phyloP scores from a whole-genome alignment of 1,284 basidiomycete genomes.

The Rhodotorula sp. region DNA sequence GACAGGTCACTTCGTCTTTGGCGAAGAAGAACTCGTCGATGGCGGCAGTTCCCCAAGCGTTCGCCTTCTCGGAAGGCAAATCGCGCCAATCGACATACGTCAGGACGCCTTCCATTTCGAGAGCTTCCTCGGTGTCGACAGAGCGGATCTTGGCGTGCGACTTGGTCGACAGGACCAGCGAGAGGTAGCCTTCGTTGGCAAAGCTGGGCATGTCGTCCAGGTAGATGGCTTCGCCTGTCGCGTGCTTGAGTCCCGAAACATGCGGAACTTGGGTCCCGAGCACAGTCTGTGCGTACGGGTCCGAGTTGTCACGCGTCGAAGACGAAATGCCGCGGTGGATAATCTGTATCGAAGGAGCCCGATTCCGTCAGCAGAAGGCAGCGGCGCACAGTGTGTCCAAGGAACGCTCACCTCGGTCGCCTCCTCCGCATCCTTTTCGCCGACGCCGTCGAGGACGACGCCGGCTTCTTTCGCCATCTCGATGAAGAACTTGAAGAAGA shows the following conservation, averaged over 20 bases:
- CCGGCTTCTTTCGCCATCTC: conserved; percentile 33
- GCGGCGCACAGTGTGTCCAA: not conserved
- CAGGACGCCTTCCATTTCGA: conserved; percentile 47
- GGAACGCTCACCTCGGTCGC: conserved; percentile 4
- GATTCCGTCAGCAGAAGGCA: conserved; percentile 8
- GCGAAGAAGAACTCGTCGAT: conserved; percentile 50
- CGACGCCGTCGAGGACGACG: conserved; percentile 42
- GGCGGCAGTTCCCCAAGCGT: conserved; percentile 48
- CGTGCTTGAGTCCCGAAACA: conserved; percentile 49
- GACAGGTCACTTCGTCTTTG: conserved; percentile 47
- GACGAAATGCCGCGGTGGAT: conserved; percentile 40
- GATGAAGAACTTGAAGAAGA: conserved; percentile 50
- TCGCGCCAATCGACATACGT: conserved; percentile 47
- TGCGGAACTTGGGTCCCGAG: conserved; percentile 48
- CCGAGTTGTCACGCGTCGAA: conserved; percentile 41
- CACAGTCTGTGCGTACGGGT: conserved; percentile 41
- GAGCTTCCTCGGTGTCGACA: conserved; percentile 47
- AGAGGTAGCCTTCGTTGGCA: conserved; percentile 48
- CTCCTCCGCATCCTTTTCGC: conserved; percentile 12
- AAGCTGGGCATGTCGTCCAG: conserved; percentile 49
- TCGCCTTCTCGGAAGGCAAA: conserved; percentile 47
- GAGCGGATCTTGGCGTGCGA: conserved; percentile 49
- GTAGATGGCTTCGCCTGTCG: conserved; percentile 50
- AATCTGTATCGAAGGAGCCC: not conserved
- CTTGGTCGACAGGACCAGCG: conserved; percentile 47